These are phyloP conservation scores for Cladophialophora psammophila DNA, from an alignment of 2,329 filamentous ascomycete species.

Conservation along the genomic window DNA sequence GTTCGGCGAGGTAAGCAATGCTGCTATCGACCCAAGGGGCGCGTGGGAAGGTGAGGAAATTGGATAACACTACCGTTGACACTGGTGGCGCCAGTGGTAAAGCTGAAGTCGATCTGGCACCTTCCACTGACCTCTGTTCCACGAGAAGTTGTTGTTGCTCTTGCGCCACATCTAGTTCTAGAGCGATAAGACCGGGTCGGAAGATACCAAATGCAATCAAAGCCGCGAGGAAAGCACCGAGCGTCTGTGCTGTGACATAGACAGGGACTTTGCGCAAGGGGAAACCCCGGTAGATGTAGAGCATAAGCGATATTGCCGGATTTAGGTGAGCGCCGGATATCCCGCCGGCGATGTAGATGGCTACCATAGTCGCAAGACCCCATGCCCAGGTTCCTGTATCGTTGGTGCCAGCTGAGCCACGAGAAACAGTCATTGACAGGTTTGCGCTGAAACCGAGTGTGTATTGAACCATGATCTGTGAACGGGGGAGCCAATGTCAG, in stretches of 20 bases:
- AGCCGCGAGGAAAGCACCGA: conserved; percentile 60
- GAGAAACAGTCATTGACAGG: conserved; percentile 51
- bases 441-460: conserved; percentile 61
- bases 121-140: not conserved
- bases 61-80: conserved; percentile 36
- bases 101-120: not conserved
- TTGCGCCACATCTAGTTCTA: not conserved
- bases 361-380: conserved; percentile 63
- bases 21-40: conserved; percentile 47
- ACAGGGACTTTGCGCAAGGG: conserved; percentile 59
- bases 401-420: conserved; percentile 50
- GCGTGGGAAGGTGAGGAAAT: conserved; percentile 57
- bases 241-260: conserved; percentile 61
- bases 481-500: not conserved
- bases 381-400: conserved; percentile 57
- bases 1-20: conserved; percentile 59
- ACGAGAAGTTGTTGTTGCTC: not conserved
- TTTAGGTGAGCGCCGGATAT: conserved; percentile 58
- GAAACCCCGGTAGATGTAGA: conserved; percentile 61
- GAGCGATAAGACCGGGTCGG: conserved; percentile 45
- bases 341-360: conserved; percentile 57
- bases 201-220: conserved; percentile 56
- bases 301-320: conserved; percentile 53
- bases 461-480: conserved; percentile 43
- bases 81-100: not conserved